Evolutionary conservation across 2,329 filamentous ascomycete genomes (phyloP).

Genomic region (Orbilia oligospora): DNA sequence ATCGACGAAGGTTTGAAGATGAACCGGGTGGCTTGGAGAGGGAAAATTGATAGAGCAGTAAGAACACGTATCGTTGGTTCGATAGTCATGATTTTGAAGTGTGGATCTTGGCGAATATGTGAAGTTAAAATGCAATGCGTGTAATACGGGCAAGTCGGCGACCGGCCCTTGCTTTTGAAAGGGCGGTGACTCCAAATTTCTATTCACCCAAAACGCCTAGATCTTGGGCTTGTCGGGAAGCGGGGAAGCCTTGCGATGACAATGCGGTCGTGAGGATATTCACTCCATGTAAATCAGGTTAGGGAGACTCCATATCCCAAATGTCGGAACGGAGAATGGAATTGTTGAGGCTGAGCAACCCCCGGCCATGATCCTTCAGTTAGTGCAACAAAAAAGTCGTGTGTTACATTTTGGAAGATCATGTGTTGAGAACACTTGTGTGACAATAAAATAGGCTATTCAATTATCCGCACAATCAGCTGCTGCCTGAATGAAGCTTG

Average conservation of each 20-base stretch:
- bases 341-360: neutral
- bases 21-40: slow-evolving; percentile 25
- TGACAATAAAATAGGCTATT: neutral
- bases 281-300: too few relatives aligned
- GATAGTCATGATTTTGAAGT: neutral
- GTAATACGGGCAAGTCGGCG: too few relatives aligned
- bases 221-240: too few relatives aligned
- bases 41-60: slow-evolving; percentile 12
- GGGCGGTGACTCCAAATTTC: too few relatives aligned
- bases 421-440: slow-evolving; percentile 2
- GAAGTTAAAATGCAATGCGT: neutral
- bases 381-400: neutral
- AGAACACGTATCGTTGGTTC: slow-evolving; percentile 22
- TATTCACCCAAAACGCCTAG: too few relatives aligned
- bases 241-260: too few relatives aligned
- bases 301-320: too few relatives aligned
- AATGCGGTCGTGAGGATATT: too few relatives aligned
- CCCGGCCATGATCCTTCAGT: neutral
- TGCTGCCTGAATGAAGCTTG: too few relatives aligned
- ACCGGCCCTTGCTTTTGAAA: too few relatives aligned
- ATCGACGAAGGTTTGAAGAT: slow-evolving; percentile 12
- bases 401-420: slow-evolving; percentile 1
- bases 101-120: neutral
- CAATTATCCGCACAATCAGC: neutral
- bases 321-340: neutral